phyloP scores from a whole-genome alignment of 2,329 filamentous ascomycete genomes.

The Davidsoniella virescens region DNA sequence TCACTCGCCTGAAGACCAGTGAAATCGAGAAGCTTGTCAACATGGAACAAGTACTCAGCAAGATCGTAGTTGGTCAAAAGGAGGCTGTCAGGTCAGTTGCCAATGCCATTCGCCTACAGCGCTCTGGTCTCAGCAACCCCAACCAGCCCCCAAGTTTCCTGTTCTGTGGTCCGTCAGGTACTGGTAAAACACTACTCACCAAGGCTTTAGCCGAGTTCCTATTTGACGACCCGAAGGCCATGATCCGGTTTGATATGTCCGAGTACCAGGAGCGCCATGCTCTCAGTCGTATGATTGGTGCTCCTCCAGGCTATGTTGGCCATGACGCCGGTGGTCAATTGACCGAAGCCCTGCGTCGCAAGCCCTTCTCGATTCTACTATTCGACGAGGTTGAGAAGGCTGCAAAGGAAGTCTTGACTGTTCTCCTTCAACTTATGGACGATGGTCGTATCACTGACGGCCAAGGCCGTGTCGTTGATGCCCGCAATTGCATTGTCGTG shows the following conservation, averaged over 20 bases:
- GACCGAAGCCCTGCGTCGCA: constrained; percentile 82
- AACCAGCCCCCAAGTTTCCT: constrained; percentile 96
- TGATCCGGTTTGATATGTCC: constrained; percentile 99
- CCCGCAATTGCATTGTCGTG: constrained; percentile 95
- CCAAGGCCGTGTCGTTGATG: constrained; percentile 86
- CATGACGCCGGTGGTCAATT: constrained; percentile 93
- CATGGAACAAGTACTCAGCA: constrained; percentile 78
- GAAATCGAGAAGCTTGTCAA: constrained; percentile 98
- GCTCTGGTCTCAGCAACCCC: constrained; percentile 85
- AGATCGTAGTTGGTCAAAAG: constrained; percentile 81
- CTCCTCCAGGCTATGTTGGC: constrained; percentile 90
- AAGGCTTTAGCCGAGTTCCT: constrained; percentile 96
- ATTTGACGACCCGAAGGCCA: constrained; percentile 90
- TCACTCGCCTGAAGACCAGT: constrained; percentile 81
- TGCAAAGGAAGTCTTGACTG: constrained; percentile 90
- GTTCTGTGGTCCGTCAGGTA: constrained; percentile 96
- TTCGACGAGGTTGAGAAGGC: constrained; percentile 99
- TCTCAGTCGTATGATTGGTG: constrained; percentile 92
- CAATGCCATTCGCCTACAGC: constrained; percentile 87
- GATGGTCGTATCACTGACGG: constrained; percentile 97
- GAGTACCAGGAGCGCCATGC: constrained; percentile 97
- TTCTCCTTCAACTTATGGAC: constrained; percentile 98
- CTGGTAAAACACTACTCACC: constrained; percentile 91
- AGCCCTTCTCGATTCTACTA: constrained; percentile 91
- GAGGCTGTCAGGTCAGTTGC: constrained; percentile 80